These are phyloP conservation scores for Plasmodium coatneyi DNA, from an alignment of 169 alveolate species.

Conservation along the genomic window DNA sequence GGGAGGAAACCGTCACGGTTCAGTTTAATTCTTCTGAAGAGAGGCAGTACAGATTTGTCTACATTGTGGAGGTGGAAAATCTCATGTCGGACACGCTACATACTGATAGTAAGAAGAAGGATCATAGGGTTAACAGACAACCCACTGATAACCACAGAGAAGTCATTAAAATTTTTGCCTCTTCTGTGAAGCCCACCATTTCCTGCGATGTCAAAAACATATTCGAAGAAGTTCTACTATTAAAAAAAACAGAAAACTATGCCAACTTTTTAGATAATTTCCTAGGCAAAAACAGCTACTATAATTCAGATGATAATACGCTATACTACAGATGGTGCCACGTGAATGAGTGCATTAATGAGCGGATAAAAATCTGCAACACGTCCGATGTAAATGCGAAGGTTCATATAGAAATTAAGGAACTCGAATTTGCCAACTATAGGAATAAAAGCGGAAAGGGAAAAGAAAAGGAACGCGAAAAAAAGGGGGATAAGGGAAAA, in stretches of 20 bases:
- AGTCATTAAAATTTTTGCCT: slow-evolving; percentile 45
- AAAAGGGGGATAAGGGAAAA: background rate
- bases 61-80: slow-evolving; percentile 41
- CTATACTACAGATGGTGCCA: slow-evolving; percentile 45
- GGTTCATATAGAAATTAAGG: slow-evolving; percentile 43
- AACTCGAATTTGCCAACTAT: slow-evolving; percentile 8
- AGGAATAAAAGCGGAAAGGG: background rate
- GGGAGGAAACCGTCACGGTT: slow-evolving; percentile 51
- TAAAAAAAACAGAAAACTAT: slow-evolving; percentile 20
- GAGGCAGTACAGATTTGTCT: slow-evolving; percentile 55
- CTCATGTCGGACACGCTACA: background rate
- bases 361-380: slow-evolving; percentile 63
- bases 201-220: slow-evolving; percentile 56
- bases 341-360: slow-evolving; percentile 59
- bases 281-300: slow-evolving; percentile 56
- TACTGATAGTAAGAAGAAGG: background rate
- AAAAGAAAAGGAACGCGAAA: background rate
- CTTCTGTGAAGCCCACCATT: slow-evolving; percentile 60
- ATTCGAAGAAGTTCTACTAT: slow-evolving; percentile 55
- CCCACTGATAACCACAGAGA: background rate
- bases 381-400: slow-evolving; percentile 49
- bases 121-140: background rate
- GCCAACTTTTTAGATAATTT: slow-evolving; percentile 10
- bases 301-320: slow-evolving; percentile 56
- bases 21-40: slow-evolving; percentile 62